Evolutionary conservation across 2,329 filamentous ascomycete genomes (phyloP), one percentile per base, ranked within the genome.

Genomic region (Aspergillus unguis): DNA sequence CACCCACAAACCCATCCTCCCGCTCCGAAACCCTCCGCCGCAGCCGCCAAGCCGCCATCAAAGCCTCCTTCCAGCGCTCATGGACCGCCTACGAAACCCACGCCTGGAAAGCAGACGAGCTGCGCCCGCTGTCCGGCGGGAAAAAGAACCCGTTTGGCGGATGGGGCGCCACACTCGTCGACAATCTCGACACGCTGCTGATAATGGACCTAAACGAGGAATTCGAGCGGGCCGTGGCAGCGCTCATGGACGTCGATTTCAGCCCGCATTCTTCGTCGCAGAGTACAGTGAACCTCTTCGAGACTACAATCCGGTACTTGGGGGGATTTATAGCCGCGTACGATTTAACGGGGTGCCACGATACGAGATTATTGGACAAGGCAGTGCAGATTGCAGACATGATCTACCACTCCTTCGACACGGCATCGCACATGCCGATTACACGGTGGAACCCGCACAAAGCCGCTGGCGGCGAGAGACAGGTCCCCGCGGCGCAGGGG

Each of bases 301-400:
- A 96, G 72, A 94, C 90, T 1, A 89, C 85, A 11, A 95, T 96
- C 64, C 83, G 91, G 48, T 95, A 95, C 63, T 79, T 96, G 2
- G 91, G 91, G 29, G 91, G 91, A 1, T 76, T 96, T 32, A 65
- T 96, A 44, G 84, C 83, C 17, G 91, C 90, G 8, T 95, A 91
- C 66, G 91, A 96, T 71, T 78, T 96, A 44, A 90, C 86, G 52
- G 85, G 82, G 25, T 82, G 79, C 2, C 75, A 76, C 52, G 86
- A 94, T 63, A 74, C 79, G 23, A 75, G 86, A 26, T 75, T 94
- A 11, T 77, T 92, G 17, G 79, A 84, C 50, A 92, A 92, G 70
- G 87, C 89, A 1, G 77, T 85, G 27, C 85, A 91, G 70, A 80
- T 92, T n/a, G 89, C 82, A 36, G 86, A 91, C 61, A 80, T 92